phyloP scores from a whole-genome alignment of 257 asterid species.

The Catharanthus roseus region DNA sequence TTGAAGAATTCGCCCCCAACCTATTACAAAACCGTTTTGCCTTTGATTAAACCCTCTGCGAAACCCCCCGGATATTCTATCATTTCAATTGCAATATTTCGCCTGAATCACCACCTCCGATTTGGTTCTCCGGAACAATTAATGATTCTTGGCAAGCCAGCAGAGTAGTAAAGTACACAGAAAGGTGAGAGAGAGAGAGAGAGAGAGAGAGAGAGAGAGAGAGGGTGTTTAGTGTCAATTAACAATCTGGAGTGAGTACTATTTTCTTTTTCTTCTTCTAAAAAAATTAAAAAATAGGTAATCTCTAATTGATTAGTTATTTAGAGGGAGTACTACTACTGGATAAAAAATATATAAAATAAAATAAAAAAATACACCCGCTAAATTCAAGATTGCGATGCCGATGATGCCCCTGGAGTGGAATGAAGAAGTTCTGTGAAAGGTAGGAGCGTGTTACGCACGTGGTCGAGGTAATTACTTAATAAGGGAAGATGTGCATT shows the following conservation, averaged over 20 bases:
- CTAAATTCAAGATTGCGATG: not conserved
- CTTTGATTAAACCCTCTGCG: slow-evolving; percentile 6
- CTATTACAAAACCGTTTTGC: slow-evolving; percentile 1
- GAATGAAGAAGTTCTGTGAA: not conserved
- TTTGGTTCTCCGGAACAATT: slow-evolving; percentile 2
- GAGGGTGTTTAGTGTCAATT: not conserved
- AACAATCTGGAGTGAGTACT: not conserved
- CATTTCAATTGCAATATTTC: slow-evolving; percentile 7
- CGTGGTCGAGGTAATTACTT: not conserved
- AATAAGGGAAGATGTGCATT: too few relatives aligned
- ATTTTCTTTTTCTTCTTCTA: too few relatives aligned
- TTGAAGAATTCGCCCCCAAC: not conserved
- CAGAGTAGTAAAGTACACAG: not conserved
- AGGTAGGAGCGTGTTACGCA: not conserved
- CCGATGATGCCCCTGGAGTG: not conserved
- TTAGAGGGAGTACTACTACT: too few relatives aligned
- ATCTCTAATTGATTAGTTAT: not conserved
- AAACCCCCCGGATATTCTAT: slow-evolving; percentile 2
- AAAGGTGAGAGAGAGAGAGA: not conserved
- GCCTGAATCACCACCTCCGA: slow-evolving; percentile 2
- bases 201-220: not conserved
- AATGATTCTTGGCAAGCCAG: not conserved
- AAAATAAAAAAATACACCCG: too few relatives aligned
- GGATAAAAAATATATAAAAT: too few relatives aligned
- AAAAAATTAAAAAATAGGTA: not conserved